Conservation (phyloP, 768 basidiomycete species). For the Suillus subalutaceus region DNA sequence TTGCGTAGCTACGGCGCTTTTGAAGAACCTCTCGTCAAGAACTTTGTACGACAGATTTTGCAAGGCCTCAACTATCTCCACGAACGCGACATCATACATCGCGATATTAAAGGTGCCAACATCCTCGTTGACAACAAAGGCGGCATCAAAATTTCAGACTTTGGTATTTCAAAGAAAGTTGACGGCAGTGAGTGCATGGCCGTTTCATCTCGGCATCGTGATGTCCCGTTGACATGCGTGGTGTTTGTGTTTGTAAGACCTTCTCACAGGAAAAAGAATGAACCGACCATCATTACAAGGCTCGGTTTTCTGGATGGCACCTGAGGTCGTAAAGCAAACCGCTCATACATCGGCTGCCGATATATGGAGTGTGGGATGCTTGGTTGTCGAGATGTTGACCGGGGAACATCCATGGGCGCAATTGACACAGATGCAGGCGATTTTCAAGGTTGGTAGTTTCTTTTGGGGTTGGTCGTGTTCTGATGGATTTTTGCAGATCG, state of each 20-base stretch:
- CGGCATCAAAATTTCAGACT: constrained; percentile 96
- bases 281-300: constrained; percentile 95
- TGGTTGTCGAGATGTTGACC: constrained; percentile 96
- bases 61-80: constrained; percentile 91
- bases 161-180: constrained; percentile 96
- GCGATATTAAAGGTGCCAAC: constrained; percentile 99
- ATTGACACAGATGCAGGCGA: constrained; percentile 98
- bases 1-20: constrained; percentile 92
- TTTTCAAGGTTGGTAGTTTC: constrained; percentile 74
- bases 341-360: constrained; percentile 91
- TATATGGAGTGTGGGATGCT: constrained; percentile 95
- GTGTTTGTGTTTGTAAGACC: constrained; percentile 28
- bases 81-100: constrained; percentile 98
- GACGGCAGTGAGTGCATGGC: constrained; percentile 79
- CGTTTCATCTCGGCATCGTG: constrained; percentile 4
- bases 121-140: constrained; percentile 98
- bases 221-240: constrained; percentile 36
- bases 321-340: constrained; percentile 96
- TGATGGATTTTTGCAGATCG: constrained; percentile 63
- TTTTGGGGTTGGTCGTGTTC: not conserved
- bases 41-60: constrained; percentile 91
- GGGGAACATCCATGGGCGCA: constrained; percentile 96
- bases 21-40: constrained; percentile 88
- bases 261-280: constrained; percentile 63
- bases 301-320: constrained; percentile 99